Base-by-base conservation (phyloP, 768 basidiomycete genomes). In the Suillus tomentosus region DNA sequence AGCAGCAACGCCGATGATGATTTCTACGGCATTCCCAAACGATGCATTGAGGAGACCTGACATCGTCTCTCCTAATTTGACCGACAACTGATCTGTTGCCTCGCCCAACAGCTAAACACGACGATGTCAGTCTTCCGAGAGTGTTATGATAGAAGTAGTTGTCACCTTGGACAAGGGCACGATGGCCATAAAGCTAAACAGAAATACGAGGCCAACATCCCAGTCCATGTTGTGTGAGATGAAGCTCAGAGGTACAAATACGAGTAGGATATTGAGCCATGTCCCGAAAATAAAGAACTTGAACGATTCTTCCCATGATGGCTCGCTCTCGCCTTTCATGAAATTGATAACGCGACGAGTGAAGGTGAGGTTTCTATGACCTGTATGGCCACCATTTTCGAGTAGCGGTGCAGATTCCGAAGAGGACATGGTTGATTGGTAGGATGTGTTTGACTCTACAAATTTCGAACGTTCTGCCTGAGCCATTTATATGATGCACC, bases 141-240 rank as follows among this genome's bases (percentile, higher is more conserved):
- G 9, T 9, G 17, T 45, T 8, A 45, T 19, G 8, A 45, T 9
- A 19, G 19, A 8, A 45, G 17, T 45, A 19, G 43, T 45, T 45
- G 43, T 3, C 3, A 45, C 43, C 43, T 19, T 19, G 19, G 43
- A 95, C 36, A 96, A 83, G 40, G 95, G 95, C 63, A 95, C 80
- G 69, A 95, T 94, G 15, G 93, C 91, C 48, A 92, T 69, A 73
- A 94, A 94, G 67, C 87, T 88, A 75, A 91, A 90, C 4, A 75
- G 75, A 69, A 92, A 92, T 13, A 88, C 85, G n/a, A 88, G 77
- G n/a, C 84, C 87, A 36, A 86, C 87, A 81, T 92, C 92, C 90
- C 90, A 93, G 69, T 85, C 70, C 19, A 85, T 72, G 68, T 85
- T 80, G 75, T 92, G 86, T 27, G 91, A 80, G 14, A 87, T 64